phyloP scores from a whole-genome alignment of 768 basidiomycete genomes.

The Daedaleopsis sinensis region DNA sequence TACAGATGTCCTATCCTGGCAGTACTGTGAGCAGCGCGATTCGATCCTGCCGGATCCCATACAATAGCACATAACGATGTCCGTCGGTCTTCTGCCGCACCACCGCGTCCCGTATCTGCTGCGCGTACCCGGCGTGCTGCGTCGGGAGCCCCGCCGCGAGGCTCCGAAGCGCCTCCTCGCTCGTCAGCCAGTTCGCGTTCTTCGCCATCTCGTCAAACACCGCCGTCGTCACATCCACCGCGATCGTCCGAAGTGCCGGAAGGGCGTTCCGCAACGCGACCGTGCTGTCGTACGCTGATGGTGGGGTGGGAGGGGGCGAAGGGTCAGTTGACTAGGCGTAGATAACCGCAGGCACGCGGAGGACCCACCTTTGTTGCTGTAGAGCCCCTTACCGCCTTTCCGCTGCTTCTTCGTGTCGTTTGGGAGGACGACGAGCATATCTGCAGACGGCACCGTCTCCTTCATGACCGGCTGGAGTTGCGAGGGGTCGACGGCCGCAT shows the following conservation, averaged over 20 bases:
- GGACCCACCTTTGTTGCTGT: conserved; percentile 62
- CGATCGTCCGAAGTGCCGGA: conserved; percentile 65
- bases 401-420: conserved; percentile 74
- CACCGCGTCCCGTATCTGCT: conserved; percentile 69
- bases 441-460: conserved; percentile 37
- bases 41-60: conserved; percentile 20
- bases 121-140: conserved; percentile 61
- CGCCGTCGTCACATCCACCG: conserved; percentile 62
- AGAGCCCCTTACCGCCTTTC: conserved; percentile 70
- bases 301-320: background rate
- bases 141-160: conserved; percentile 58
- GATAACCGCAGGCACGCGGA: background rate
- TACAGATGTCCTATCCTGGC: conserved; percentile 5
- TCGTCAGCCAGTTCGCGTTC: conserved; percentile 64
- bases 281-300: conserved; percentile 66
- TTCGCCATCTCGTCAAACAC: conserved; percentile 67
- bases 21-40: conserved; percentile 15
- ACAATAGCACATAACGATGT: conserved; percentile 33
- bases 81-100: conserved; percentile 65
- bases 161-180: conserved; percentile 75
- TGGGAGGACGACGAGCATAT: conserved; percentile 69
- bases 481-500: conserved; percentile 43
- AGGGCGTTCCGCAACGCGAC: conserved; percentile 60
- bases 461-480: conserved; percentile 37
- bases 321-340: no score